Evolutionary conservation across 257 asterid species (phyloP), one percentile per base, ranked within the genome.

Genomic region (Nicotiana noctiflora): DNA sequence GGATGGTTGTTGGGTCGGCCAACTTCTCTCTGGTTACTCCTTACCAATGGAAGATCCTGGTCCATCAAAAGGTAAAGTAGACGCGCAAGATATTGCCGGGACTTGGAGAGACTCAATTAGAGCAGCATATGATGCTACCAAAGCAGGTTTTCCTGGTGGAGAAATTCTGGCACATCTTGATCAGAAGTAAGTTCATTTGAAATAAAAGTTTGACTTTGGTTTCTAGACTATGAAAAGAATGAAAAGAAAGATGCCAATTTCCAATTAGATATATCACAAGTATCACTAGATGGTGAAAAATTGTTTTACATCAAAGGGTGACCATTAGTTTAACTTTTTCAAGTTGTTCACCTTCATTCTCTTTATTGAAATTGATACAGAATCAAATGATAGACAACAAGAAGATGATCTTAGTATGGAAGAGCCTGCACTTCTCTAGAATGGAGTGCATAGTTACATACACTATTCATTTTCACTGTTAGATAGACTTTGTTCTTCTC

Each of bases 1-100:
- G 85, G 90, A 89, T 4, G 91, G 91, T 84, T 74, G 83, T 67
- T 91, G 97, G 97, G 97, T 90, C 3, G 99, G 99, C 21, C 99
- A 95, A 86, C 96, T 95, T 65, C 91, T 95, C 32, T 95, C 99
- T 2, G 97, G 97, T 81, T 95, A 95, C 84, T 90, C 98, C 18
- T 83, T 95, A 83, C 99, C 97, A 31, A 95, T 95, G 99, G 97
- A 92, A 79, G 98, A 95, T 84, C 98, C 98, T n/a, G 90, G 91
- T 37, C 90, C 84, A 76, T 80, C 91, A 6, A 90, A 92, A 81
- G 89, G 76, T 25, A 87, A 90, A 65, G 37, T 49, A 51, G 83
- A 82, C 29, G 81, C 89, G 10, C 95, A 93, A 15, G 83, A 74
- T 65, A 84, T 95, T n/a, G 92, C 91, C 57, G 99, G 99, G 79